A percentile compares a stretch with the other conserved stretches of the same genome.
Conservation (phyloP, 495 filamentous ascomycete species). For the Aspergillus taichungensis region DNA sequence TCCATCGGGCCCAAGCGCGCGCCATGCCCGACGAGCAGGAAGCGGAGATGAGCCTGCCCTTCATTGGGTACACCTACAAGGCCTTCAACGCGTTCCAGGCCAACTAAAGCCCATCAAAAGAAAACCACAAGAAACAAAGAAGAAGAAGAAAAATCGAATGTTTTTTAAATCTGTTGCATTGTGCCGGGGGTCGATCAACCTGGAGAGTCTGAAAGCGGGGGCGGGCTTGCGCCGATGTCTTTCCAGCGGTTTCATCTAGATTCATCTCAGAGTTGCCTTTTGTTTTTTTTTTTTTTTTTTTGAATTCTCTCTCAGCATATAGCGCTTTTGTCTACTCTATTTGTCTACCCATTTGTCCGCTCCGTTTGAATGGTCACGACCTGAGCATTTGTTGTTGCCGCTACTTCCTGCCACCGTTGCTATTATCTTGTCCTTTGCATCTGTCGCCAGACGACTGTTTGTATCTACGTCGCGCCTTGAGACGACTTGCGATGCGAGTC, state of each 20-base stretch:
- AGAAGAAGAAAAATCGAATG: no score
- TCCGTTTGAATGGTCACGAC: constrained; percentile 29
- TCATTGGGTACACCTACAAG: constrained; percentile 98
- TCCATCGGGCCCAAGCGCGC: constrained; percentile 58
- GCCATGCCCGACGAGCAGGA: constrained; percentile 53
- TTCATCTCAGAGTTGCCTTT: constrained; percentile 12
- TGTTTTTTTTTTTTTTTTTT: constrained; percentile 12
- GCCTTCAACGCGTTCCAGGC: constrained; percentile 77
- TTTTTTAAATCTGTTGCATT: constrained; percentile 5
- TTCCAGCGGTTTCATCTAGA: constrained; percentile 16
- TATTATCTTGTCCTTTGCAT: constrained; percentile 17
- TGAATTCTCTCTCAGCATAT: constrained; percentile 33
- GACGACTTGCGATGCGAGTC: no score
- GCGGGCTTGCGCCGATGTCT: constrained; percentile 31
- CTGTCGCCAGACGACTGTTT: constrained; percentile 18
- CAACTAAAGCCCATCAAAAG: constrained; percentile 11
- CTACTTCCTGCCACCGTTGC: constrained; percentile 17
- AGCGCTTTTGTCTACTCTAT: constrained; percentile 28
- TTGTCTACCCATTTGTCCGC: constrained; percentile 21
- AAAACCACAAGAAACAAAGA: no score
- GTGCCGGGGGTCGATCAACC: constrained; percentile 10
- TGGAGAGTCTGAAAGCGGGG: constrained; percentile 21
- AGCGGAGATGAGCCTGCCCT: constrained; percentile 87
- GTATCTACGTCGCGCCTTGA: constrained; percentile 4
- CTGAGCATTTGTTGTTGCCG: constrained; percentile 23